Evolutionary conservation across 2,329 filamentous ascomycete species (phyloP).

Genomic region (Botrytis fragariae): DNA sequence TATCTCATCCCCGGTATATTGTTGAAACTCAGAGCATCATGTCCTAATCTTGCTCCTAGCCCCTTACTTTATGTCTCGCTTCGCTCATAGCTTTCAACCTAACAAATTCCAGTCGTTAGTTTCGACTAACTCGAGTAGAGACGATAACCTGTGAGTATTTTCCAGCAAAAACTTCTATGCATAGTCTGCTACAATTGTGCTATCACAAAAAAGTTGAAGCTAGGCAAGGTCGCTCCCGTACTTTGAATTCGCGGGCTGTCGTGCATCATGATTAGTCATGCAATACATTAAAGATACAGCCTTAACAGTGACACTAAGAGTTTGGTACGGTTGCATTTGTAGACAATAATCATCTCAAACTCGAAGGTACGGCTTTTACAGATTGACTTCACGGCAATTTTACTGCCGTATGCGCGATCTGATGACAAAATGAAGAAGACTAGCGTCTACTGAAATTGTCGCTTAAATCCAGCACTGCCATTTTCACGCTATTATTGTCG

Average conservation of each 20-base stretch:
- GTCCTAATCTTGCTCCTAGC: background rate
- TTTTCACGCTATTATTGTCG: too few species aligned
- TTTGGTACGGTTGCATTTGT: background rate
- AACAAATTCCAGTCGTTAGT: background rate
- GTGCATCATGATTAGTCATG: background rate
- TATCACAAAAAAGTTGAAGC: background rate
- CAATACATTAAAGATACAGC: too few species aligned
- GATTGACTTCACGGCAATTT: background rate
- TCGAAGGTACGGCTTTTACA: too few species aligned
- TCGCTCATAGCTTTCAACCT: background rate
- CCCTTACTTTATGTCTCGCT: background rate
- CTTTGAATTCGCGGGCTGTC: background rate
- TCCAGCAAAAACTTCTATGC: background rate
- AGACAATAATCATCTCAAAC: background rate
- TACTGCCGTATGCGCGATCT: background rate
- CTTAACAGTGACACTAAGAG: background rate
- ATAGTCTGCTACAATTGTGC: background rate
- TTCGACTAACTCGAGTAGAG: background rate
- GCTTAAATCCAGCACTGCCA: too few species aligned
- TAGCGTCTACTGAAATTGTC: background rate
- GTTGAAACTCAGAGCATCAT: background rate
- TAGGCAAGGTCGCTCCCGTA: background rate
- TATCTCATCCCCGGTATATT: too few species aligned
- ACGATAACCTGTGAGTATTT: background rate
- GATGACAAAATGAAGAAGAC: background rate